phyloP scores from a whole-genome alignment of 176 grass and related monocot species.

The Oryza officinalis region DNA sequence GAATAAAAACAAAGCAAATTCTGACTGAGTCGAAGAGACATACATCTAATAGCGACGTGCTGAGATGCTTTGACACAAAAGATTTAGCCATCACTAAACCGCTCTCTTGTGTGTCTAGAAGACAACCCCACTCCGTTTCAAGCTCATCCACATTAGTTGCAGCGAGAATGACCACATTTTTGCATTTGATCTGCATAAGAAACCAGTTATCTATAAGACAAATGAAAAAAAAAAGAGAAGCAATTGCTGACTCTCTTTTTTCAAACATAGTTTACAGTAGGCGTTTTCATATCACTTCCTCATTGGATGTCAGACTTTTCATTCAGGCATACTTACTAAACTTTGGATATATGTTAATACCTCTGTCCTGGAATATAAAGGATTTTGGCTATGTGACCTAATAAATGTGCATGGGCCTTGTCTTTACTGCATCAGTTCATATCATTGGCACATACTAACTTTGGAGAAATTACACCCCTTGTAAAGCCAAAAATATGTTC shows the following conservation, averaged over 20 bases:
- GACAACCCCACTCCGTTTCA: conserved; percentile 82
- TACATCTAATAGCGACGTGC: conserved; percentile 77
- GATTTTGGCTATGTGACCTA: not conserved
- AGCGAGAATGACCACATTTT: conserved; percentile 81
- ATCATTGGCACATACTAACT: conserved; percentile 21
- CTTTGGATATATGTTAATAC: not conserved
- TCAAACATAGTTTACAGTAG: not conserved
- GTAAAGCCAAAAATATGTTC: not conserved
- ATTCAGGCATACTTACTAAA: conserved; percentile 8
- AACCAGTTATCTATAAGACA: conserved; percentile 25
- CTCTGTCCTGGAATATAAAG: too few species aligned
- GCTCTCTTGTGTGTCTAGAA: conserved; percentile 68
- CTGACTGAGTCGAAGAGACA: conserved; percentile 11
- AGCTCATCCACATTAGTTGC: conserved; percentile 90
- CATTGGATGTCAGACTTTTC: conserved; percentile 1
- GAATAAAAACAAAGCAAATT: conserved; percentile 16
- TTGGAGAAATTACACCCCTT: conserved; percentile 9
- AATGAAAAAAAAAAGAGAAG: conserved; percentile 17
- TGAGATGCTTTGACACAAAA: conserved; percentile 73
- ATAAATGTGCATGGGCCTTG: conserved; percentile 6
- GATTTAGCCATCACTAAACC: conserved; percentile 51
- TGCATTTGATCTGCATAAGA: conserved; percentile 91
- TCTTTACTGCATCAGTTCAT: not conserved
- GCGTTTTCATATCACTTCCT: conserved; percentile 22
- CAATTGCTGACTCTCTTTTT: not conserved